Conservation (phyloP, 2,329 filamentous ascomycete species). For the Trichophyton verrucosum region DNA sequence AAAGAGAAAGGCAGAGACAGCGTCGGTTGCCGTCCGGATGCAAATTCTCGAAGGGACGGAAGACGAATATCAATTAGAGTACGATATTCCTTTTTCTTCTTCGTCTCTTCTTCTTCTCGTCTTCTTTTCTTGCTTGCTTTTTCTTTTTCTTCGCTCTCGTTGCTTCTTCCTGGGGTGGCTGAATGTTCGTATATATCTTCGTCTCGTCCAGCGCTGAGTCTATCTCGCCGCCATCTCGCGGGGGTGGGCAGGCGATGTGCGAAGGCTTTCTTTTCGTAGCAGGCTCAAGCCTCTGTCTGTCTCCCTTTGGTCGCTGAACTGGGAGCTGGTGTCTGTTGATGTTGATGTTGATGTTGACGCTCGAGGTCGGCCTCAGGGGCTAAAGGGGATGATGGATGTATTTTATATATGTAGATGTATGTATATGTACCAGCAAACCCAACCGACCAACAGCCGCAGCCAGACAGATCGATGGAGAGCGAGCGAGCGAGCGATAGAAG, state of each 20-base stretch:
- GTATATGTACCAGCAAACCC: neutral
- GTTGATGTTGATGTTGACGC: neutral
- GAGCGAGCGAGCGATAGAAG: too few relatives aligned
- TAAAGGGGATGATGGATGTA: neutral
- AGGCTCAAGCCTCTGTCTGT: too few relatives aligned
- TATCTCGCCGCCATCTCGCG: neutral
- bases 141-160: neutral
- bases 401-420: neutral
- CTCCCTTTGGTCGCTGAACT: too few relatives aligned
- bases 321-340: neutral
- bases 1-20: neutral
- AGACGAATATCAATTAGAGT: neutral
- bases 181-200: neutral
- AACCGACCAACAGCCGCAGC: too few relatives aligned
- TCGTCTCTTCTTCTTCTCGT: neutral
- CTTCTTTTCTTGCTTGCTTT: neutral
- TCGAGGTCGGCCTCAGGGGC: neutral
- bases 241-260: neutral
- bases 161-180: neutral
- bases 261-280: neutral
- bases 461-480: neutral
- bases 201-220: neutral
- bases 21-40: neutral
- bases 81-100: neutral
- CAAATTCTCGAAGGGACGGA: neutral